Percentiles rank a stretch among this genome's conserved stretches.
These are phyloP conservation scores for Plasmodium coatneyi DNA, from an alignment of 169 alveolate species.

Conservation along the genomic window DNA sequence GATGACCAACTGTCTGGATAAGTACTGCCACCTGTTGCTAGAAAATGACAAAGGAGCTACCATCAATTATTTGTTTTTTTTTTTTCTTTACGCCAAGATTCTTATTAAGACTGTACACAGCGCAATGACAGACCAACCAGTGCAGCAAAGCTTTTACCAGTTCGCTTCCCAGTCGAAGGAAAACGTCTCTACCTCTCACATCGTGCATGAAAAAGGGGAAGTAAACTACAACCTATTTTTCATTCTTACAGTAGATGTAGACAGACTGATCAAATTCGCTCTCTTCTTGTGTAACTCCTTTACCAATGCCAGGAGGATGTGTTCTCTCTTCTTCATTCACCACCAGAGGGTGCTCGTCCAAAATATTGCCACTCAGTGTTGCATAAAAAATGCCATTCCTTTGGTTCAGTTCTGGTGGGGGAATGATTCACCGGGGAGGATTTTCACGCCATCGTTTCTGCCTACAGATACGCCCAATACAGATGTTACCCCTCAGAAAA, in stretches of 20 bases:
- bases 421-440: background rate
- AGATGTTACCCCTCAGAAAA: background rate
- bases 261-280: slow-evolving; percentile 2
- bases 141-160: background rate
- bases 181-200: background rate
- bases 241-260: slow-evolving; percentile 16
- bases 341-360: slow-evolving; percentile 8
- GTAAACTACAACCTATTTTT: slow-evolving; percentile 44
- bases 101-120: slow-evolving; percentile 15
- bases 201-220: background rate
- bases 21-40: slow-evolving; percentile 29
- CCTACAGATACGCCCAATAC: background rate
- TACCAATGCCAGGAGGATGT: slow-evolving; percentile 13
- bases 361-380: slow-evolving; percentile 22
- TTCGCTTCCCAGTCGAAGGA: background rate
- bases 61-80: slow-evolving; percentile 56
- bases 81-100: slow-evolving; percentile 19
- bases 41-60: slow-evolving; percentile 22
- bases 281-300: slow-evolving; percentile 20
- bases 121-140: background rate
- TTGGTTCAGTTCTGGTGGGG: background rate
- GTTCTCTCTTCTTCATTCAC: slow-evolving; percentile 32
- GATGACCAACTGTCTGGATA: slow-evolving; percentile 13
- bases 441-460: background rate
- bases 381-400: background rate